Percentiles rank a stretch among this genome's conserved stretches.
Evolutionary conservation across 2,329 filamentous ascomycete genomes (phyloP).

Genomic region (Lecanicillium sp.): DNA sequence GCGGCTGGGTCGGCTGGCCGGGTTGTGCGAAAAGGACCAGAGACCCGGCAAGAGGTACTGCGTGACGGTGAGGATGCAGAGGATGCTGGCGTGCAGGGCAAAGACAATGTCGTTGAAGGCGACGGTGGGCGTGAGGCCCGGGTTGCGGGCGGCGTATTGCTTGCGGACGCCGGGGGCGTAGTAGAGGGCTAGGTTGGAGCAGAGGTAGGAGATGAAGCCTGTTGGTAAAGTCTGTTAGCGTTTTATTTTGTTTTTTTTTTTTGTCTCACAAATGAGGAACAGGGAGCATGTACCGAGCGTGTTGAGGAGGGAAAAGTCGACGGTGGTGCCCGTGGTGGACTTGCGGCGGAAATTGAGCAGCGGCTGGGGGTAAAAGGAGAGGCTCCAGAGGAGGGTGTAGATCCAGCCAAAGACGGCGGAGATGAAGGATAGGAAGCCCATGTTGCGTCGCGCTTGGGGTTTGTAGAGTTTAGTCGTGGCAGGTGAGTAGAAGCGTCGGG

Average conservation of each 20-base stretch:
- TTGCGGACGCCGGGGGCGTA: constrained; percentile 68
- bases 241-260: not conserved
- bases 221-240: constrained; percentile 1
- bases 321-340: constrained; percentile 74
- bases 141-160: constrained; percentile 78
- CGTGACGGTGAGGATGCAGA: constrained; percentile 65
- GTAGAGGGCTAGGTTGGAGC: constrained; percentile 68
- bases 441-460: constrained; percentile 1
- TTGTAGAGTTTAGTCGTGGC: too few relatives aligned
- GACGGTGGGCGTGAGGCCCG: constrained; percentile 72
- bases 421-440: constrained; percentile 36
- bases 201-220: constrained; percentile 69
- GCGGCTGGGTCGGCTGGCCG: constrained; percentile 47
- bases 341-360: constrained; percentile 69
- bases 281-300: constrained; percentile 37
- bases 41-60: constrained; percentile 64
- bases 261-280: not conserved
- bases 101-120: constrained; percentile 87
- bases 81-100: constrained; percentile 68
- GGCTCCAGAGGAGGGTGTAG: constrained; percentile 71
- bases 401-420: constrained; percentile 64
- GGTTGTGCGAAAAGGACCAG: constrained; percentile 67
- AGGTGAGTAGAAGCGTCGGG: too few relatives aligned
- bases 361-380: constrained; percentile 89
- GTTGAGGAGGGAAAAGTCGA: constrained; percentile 81